phyloP scores from a whole-genome alignment of 2,329 filamentous ascomycete genomes.

The Penicillium vulpinum region DNA sequence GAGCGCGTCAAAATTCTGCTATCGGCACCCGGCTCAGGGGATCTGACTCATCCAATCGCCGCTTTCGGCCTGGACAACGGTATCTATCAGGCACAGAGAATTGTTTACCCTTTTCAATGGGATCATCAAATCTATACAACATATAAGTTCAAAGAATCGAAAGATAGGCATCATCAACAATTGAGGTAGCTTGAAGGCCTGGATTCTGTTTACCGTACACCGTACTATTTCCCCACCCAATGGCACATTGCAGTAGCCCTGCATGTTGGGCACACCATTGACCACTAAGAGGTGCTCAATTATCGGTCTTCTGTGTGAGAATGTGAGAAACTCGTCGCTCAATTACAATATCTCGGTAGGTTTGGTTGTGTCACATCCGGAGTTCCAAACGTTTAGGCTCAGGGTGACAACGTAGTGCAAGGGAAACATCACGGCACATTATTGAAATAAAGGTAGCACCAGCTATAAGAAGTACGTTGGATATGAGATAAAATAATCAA shows the following conservation, averaged over 20 bases:
- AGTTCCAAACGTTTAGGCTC: not conserved
- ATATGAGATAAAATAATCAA: not conserved
- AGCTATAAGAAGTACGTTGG: not conserved
- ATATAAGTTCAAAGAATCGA: not conserved
- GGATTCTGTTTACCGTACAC: not conserved
- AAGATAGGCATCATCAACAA: not conserved
- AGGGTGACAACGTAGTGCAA: not conserved
- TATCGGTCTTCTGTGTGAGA: not conserved
- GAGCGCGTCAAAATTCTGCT: slow-evolving; percentile 14
- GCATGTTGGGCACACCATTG: not conserved
- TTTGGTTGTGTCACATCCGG: not conserved
- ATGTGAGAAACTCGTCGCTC: not conserved
- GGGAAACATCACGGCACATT: not conserved
- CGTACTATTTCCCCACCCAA: not conserved
- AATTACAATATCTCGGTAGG: not conserved
- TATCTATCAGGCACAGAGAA: slow-evolving; percentile 1
- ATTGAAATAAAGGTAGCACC: not conserved
- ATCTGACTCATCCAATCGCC: slow-evolving; percentile 1
- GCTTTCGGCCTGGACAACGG: not conserved
- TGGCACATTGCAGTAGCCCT: not conserved
- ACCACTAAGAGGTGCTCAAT: slow-evolving; percentile 5
- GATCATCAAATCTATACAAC: not conserved
- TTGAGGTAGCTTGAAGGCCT: not conserved
- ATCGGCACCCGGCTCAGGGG: slow-evolving; percentile 20
- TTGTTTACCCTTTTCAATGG: slow-evolving; percentile 2